Base-by-base conservation (phyloP, 2,329 filamentous ascomycete genomes). In the Microcyclospora tardicrescens region DNA sequence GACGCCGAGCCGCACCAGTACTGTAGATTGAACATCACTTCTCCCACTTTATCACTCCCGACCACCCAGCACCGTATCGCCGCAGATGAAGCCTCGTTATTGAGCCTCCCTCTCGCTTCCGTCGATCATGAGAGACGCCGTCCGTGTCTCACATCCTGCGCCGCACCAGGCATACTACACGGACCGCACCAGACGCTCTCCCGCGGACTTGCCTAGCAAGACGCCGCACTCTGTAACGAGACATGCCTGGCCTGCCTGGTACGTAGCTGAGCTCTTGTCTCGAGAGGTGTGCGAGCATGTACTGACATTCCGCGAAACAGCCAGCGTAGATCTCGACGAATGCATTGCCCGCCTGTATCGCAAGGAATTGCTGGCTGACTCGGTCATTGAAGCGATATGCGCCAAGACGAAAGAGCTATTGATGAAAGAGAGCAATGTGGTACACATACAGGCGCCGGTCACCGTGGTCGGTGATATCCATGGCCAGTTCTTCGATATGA, bases 361-460 rank as follows among this genome's bases (percentile, higher is more conserved):
- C 60, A 95, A 94, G 62, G 91, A 96, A 63, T 76, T 98, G 43
- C 77, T 98, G 42, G 87, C 91, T 55, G 91, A 98, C 65, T 94
- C 89, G 32, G 87, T 98, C 50, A 89, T 98, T 63, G 91, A 98
- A 68, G 91, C 91, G 56, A 89, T 98, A 77, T 98, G 91, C 68
- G 87, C 91, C 62, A 98, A 98, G 64, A 91, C 93, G 15, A 98
- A 98, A 61, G 91, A 98, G 69, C 72, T 98, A 52, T 74, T 98
- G 52, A 98, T 98, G 91, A 89, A 93, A 60, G 91, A 98, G 76
- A 96, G 89, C 74, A 98, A 98, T 65, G 91, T 98, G 46, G 91
- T 98, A 43, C 91, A 98, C 62, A 93, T 98, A 46, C 78, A 79
- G 53, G 87, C 91, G 27, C 91, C 91, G 2, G 85, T 98, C 42